Evolutionary conservation across 495 filamentous ascomycete species (phyloP).

Genomic region (Penicillium salamii): DNA sequence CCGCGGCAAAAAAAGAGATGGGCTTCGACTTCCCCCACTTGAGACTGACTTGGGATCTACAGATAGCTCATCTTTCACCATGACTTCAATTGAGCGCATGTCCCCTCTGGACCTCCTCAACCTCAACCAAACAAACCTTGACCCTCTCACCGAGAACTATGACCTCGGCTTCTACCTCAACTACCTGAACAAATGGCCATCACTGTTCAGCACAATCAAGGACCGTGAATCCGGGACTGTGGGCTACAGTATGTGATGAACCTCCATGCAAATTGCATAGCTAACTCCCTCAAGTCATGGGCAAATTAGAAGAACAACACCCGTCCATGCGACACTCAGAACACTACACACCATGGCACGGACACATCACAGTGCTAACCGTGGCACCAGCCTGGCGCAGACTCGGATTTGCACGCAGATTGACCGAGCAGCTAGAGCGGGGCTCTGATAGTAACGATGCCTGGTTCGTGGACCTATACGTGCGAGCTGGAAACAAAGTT

Average conservation of each 20-base stretch:
- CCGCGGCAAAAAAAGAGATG: conserved; percentile 14
- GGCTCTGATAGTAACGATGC: conserved; percentile 75
- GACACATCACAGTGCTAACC: conserved; percentile 94
- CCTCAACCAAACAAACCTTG: conserved; percentile 83
- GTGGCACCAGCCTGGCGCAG: conserved; percentile 84
- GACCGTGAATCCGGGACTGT: conserved; percentile 78
- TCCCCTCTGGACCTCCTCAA: conserved; percentile 70
- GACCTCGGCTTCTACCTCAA: conserved; percentile 92
- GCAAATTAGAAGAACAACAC: conserved; percentile 89
- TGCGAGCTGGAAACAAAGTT: conserved; percentile 80
- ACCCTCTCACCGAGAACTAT: conserved; percentile 94
- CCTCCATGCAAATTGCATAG: background rate
- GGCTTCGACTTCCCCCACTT: conserved; percentile 10
- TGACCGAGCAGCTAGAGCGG: conserved; percentile 75
- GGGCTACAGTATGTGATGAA: conserved; percentile 71
- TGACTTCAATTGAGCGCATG: conserved; percentile 71
- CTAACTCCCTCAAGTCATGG: conserved; percentile 68
- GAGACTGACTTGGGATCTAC: no score
- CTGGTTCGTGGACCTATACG: conserved; percentile 96
- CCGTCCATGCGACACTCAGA: conserved; percentile 64
- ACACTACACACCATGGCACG: conserved; percentile 95
- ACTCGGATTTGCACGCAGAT: conserved; percentile 75
- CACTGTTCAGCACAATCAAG: conserved; percentile 85
- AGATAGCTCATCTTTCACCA: conserved; percentile 26
- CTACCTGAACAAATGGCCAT: conserved; percentile 92